These are phyloP conservation scores for Articulospora tetracladia DNA, from an alignment of 495 filamentous ascomycete genomes.

Conservation along the genomic window DNA sequence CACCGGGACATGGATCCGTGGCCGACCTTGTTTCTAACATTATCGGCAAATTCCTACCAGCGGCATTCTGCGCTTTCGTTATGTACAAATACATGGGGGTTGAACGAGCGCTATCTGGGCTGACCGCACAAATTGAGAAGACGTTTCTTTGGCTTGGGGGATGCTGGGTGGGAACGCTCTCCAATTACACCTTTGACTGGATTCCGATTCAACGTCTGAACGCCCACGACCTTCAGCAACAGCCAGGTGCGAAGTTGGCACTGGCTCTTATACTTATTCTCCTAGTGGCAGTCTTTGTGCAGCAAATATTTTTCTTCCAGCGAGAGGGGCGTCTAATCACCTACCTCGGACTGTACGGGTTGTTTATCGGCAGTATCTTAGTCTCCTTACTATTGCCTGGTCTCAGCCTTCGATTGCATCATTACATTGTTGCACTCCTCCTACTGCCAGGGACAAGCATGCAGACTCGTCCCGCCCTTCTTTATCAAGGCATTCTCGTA, in stretches of 20 bases:
- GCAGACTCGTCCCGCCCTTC: conserved; percentile 71
- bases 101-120: conserved; percentile 44
- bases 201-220: conserved; percentile 82
- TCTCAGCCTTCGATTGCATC: conserved; percentile 89
- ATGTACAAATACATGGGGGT: conserved; percentile 66
- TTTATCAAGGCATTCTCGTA: conserved; percentile 85
- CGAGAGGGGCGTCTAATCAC: conserved; percentile 64
- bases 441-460: conserved; percentile 81
- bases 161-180: conserved; percentile 75
- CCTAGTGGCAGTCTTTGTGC: conserved; percentile 54
- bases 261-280: conserved; percentile 63
- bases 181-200: conserved; percentile 80
- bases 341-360: conserved; percentile 68
- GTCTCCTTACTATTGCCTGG: conserved; percentile 68
- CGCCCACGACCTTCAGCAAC: conserved; percentile 66
- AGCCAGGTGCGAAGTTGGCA: conserved; percentile 72
- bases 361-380: conserved; percentile 53
- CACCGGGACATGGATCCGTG: conserved; percentile 51
- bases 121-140: conserved; percentile 66
- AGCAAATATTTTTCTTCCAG: conserved; percentile 72
- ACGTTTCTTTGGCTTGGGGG: conserved; percentile 69
- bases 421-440: conserved; percentile 83
- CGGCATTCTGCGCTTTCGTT: conserved; percentile 69
- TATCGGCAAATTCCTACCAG: conserved; percentile 71
- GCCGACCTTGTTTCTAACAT: conserved; percentile 59